A percentile compares a stretch with the other conserved stretches of the same genome.
Evolutionary conservation across 257 asterid species (phyloP).

Genomic region (Phtheirospermum japonicum): DNA sequence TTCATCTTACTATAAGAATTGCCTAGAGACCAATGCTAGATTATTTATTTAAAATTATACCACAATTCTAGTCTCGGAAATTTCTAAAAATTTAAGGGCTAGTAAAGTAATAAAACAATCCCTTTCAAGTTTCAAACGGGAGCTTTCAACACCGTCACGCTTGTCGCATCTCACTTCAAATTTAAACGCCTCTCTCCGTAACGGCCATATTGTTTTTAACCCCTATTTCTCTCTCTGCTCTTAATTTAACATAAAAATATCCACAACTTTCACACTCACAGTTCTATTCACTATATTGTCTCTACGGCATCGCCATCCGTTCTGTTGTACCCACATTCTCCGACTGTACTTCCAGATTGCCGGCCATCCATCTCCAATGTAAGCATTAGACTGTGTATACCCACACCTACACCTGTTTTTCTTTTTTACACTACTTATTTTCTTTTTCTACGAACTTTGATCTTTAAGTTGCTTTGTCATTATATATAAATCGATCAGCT

Average conservation of each 20-base stretch:
- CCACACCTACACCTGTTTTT: too few relatives aligned
- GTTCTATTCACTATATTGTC: constrained; percentile 34
- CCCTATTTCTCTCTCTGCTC: constrained; percentile 23
- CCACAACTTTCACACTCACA: constrained; percentile 29
- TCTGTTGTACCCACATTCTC: constrained; percentile 17
- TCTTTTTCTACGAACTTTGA: not conserved
- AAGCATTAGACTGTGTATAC: constrained; percentile 28
- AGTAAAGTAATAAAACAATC: too few relatives aligned
- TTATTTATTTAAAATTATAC: too few relatives aligned
- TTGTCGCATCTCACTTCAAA: constrained; percentile 27
- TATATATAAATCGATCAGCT: constrained; percentile 24
- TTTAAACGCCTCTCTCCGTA: constrained; percentile 47
- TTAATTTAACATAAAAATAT: constrained; percentile 21
- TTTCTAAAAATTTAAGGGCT: too few relatives aligned
- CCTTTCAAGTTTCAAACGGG: too few relatives aligned
- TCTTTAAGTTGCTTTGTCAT: constrained; percentile 30
- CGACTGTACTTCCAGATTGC: constrained; percentile 40
- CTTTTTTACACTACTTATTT: too few relatives aligned
- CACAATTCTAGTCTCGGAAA: too few relatives aligned
- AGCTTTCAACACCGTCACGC: too few relatives aligned
- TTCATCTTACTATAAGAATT: too few relatives aligned
- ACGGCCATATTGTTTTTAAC: constrained; percentile 45
- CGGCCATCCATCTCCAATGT: constrained; percentile 40
- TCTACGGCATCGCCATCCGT: constrained; percentile 37
- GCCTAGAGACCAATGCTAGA: too few relatives aligned